Evolutionary conservation across 2,329 filamentous ascomycete species (phyloP).

Genomic region (Berkeleyomyces rouxiae): DNA sequence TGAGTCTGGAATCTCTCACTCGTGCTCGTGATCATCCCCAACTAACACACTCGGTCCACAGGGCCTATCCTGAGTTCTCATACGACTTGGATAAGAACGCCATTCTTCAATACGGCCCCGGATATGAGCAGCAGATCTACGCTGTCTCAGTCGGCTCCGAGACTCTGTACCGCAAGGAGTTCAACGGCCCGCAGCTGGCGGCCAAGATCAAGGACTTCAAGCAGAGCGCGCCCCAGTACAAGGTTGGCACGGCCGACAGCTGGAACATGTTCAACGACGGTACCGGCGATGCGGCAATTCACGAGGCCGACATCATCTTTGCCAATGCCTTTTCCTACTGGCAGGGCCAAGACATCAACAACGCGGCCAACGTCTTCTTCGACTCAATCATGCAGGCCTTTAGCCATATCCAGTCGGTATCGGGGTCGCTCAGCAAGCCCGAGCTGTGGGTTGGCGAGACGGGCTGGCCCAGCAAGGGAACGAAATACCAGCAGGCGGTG

Average conservation of each 20-base stretch:
- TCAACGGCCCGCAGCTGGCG: constrained; percentile 42
- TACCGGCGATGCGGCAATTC: constrained; percentile 46
- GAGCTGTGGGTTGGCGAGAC: constrained; percentile 56
- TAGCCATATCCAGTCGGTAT: constrained; percentile 42
- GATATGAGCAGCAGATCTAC: constrained; percentile 43
- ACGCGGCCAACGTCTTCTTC: constrained; percentile 43
- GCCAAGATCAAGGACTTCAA: constrained; percentile 46
- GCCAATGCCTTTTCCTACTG: constrained; percentile 59
- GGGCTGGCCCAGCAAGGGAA: constrained; percentile 47
- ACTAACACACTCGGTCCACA: constrained; percentile 16
- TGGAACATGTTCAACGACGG: constrained; percentile 59
- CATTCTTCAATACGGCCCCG: constrained; percentile 23
- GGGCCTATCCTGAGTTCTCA: constrained; percentile 45
- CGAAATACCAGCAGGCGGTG: constrained; percentile 42
- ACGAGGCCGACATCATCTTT: constrained; percentile 41
- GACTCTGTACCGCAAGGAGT: constrained; percentile 50
- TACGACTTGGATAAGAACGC: constrained; percentile 44
- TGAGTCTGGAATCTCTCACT: constrained; percentile 20
- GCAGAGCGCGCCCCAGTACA: constrained; percentile 34
- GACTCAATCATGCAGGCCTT: constrained; percentile 50
- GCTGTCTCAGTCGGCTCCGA: constrained; percentile 57
- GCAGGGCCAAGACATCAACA: constrained; percentile 43
- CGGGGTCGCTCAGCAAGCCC: constrained; percentile 29
- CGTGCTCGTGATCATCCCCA: too few species aligned
- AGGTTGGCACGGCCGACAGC: constrained; percentile 51